phyloP scores from a whole-genome alignment of 257 asterid genomes.

The Striga asiatica region DNA sequence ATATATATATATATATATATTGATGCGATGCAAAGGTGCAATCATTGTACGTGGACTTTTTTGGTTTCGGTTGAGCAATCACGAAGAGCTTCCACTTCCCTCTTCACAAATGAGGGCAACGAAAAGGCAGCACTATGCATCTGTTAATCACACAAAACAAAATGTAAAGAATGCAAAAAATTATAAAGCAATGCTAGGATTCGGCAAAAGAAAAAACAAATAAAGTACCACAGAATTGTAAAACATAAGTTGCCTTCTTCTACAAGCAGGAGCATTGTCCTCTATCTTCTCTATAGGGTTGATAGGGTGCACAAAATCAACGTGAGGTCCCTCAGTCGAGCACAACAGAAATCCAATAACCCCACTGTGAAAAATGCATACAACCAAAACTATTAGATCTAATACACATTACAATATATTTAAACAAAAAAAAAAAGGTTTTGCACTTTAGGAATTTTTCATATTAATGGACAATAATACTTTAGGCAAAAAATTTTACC shows the following conservation, averaged over 20 bases:
- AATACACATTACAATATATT: conserved; percentile 10
- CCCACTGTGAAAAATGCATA: conserved; percentile 80
- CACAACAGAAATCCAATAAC: conserved; percentile 75
- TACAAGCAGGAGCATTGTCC: conserved; percentile 51
- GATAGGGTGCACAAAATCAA: conserved; percentile 74
- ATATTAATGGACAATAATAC: conserved; percentile 6
- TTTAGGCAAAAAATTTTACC: conserved; percentile 27
- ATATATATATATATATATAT: no score
- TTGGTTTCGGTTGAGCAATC: conserved; percentile 9
- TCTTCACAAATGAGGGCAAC: conserved; percentile 70
- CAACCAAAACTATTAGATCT: no score
- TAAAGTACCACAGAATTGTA: conserved; percentile 80
- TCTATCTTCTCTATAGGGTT: conserved; percentile 87
- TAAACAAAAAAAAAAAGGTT: no score
- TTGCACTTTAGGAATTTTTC: no score
- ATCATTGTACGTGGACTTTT: not conserved
- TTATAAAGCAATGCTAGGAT: no score
- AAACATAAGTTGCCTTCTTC: conserved; percentile 58
- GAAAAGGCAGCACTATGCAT: conserved; percentile 39
- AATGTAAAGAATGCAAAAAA: not conserved
- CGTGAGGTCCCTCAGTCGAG: conserved; percentile 76
- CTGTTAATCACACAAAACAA: conserved; percentile 27
- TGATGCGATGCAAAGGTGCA: not conserved
- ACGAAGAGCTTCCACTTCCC: conserved; percentile 65
- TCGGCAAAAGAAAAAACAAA: no score